Percentiles rank a stretch among this genome's conserved stretches.
Conservation (phyloP, 1,139 yeast species). For the Geotrichum histeridarum region DNA sequence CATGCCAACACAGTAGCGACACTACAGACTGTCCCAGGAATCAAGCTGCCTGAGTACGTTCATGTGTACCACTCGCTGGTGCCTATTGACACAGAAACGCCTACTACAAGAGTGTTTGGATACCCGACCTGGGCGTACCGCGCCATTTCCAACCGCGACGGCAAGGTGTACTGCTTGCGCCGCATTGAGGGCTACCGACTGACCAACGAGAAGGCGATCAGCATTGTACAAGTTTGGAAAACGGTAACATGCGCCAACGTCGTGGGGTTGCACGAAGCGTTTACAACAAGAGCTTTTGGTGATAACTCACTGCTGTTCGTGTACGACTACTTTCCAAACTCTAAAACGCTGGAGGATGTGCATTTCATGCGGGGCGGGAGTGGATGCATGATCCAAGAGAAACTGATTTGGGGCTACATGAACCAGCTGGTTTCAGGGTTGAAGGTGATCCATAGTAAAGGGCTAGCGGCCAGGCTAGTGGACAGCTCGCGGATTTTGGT, state of each 20-base stretch:
- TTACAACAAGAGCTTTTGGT: conserved; percentile 82
- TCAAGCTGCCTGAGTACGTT: conserved; percentile 69
- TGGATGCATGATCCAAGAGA: conserved; percentile 47
- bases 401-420: conserved; percentile 67
- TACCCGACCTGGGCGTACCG: conserved; percentile 65
- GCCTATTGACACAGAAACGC: conserved; percentile 66
- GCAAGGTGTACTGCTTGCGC: conserved; percentile 68
- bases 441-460: conserved; percentile 54
- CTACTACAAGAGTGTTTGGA: conserved; percentile 55
- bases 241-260: conserved; percentile 45
- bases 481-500: conserved; percentile 67
- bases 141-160: conserved; percentile 74
- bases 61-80: conserved; percentile 79
- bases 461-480: conserved; percentile 58
- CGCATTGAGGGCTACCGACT: conserved; percentile 63
- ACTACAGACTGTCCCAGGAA: conserved; percentile 58
- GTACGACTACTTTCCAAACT: conserved; percentile 64
- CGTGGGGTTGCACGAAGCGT: conserved; percentile 70
- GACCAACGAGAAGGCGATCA: conserved; percentile 53
- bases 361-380: conserved; percentile 43
- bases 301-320: conserved; percentile 56
- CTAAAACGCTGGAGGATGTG: conserved; percentile 53
- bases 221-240: conserved; percentile 50
- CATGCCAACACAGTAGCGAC: conserved; percentile 77
- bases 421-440: conserved; percentile 70